These are phyloP conservation scores for Eimeria sp. DNA, from an alignment of 169 alveolate species.

Conservation along the genomic window DNA sequence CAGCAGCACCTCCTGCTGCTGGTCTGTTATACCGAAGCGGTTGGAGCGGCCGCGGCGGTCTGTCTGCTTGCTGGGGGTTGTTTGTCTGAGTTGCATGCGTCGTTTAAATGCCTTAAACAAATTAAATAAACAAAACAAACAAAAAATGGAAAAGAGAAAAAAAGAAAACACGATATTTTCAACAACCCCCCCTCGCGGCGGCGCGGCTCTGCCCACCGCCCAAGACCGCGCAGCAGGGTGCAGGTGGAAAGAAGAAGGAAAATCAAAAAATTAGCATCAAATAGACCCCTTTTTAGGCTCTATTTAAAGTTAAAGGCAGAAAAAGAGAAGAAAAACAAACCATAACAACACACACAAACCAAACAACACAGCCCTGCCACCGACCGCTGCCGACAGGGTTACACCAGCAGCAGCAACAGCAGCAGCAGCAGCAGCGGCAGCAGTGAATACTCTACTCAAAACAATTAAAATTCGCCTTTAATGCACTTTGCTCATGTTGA, in stretches of 20 bases:
- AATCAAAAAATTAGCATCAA: background rate
- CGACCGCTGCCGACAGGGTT: constrained; percentile 70
- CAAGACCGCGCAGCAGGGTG: background rate
- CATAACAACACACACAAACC: too few relatives aligned
- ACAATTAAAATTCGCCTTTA: background rate
- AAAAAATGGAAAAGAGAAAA: background rate
- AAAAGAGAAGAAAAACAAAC: background rate
- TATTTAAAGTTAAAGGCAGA: background rate
- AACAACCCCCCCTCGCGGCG: too few relatives aligned
- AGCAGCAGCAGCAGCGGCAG: background rate
- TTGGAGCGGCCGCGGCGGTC: background rate
- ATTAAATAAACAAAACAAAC: background rate
- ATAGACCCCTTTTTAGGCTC: background rate
- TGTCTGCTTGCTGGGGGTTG: background rate
- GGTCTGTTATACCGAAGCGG: background rate
- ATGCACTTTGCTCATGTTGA: background rate
- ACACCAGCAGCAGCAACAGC: constrained; percentile 15
- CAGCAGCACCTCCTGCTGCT: background rate
- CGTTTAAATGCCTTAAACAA: too few relatives aligned
- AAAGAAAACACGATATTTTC: background rate
- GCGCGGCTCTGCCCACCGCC: too few relatives aligned
- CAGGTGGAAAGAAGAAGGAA: background rate
- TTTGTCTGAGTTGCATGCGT: background rate
- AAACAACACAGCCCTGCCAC: background rate
- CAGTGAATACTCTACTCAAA: background rate